These are phyloP conservation scores for Tetradesmus obliquus DNA, from an alignment of 139 green algal genomes.

Conservation along the genomic window DNA sequence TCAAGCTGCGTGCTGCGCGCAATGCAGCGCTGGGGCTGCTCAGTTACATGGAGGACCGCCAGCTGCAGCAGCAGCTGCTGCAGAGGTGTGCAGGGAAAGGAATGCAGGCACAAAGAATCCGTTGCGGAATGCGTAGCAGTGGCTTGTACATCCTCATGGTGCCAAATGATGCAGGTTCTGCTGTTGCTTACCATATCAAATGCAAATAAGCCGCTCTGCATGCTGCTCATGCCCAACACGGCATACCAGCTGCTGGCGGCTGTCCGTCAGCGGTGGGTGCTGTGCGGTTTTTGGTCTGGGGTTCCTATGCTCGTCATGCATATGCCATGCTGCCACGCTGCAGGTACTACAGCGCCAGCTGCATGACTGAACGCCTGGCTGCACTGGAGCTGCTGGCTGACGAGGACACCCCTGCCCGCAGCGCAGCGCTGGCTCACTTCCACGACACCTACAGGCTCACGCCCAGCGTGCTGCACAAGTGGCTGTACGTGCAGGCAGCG, in stretches of 20 bases:
- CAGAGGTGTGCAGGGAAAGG: background rate
- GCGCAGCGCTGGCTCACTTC: background rate
- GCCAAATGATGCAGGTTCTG: too few relatives aligned
- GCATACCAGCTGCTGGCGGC: too few relatives aligned
- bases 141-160: too few relatives aligned
- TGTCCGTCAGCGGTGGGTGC: too few relatives aligned
- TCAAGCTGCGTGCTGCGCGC: background rate
- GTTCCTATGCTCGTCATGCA: too few relatives aligned
- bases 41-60: background rate
- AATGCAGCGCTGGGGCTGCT: slow-evolving; percentile 25
- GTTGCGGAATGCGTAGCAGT: too few relatives aligned
- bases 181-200: too few relatives aligned
- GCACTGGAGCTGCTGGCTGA: background rate
- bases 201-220: too few relatives aligned
- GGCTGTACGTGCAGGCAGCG: slow-evolving; percentile 14
- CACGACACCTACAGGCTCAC: background rate
- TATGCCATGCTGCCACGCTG: background rate
- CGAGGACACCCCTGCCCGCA: slow-evolving; percentile 3
- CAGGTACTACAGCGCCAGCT: slow-evolving; percentile 15
- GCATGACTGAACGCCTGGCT: slow-evolving; percentile 28
- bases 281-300: too few relatives aligned
- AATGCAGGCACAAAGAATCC: background rate
- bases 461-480: background rate
- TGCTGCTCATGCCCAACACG: too few relatives aligned
- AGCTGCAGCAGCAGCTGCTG: slow-evolving; percentile 1